A percentile compares a stretch with the other conserved stretches of the same genome.
phyloP scores from a whole-genome alignment of 495 filamentous ascomycete species.

The Aspergillus egyptiacus region DNA sequence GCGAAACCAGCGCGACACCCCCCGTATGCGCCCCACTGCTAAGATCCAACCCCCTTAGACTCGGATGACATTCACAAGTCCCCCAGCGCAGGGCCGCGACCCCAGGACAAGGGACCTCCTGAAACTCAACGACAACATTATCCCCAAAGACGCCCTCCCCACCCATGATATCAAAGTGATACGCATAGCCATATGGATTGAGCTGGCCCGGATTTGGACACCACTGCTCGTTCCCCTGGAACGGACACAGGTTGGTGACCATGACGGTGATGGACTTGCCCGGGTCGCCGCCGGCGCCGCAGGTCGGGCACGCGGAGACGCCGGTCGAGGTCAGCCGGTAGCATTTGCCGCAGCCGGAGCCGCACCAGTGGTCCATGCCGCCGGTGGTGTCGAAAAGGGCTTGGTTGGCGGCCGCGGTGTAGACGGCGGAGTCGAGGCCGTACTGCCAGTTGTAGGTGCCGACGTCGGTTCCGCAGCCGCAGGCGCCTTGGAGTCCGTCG shows the following conservation, averaged over 20 bases:
- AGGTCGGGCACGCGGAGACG: neutral
- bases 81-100: neutral
- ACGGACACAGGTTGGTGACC: constrained; percentile 14
- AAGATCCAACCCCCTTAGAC: neutral
- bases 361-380: constrained; percentile 6
- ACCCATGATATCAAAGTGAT: constrained; percentile 14
- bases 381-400: constrained; percentile 4
- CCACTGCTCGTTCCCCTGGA: constrained; percentile 7
- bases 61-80: constrained; percentile 9
- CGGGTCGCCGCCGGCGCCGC: constrained; percentile 2
- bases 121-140: constrained; percentile 13
- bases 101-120: constrained; percentile 1
- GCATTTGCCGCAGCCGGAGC: constrained; percentile 11
- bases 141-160: constrained; percentile 2
- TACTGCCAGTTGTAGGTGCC: constrained; percentile 9
- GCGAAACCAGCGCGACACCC: neutral
- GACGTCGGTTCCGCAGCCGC: constrained; percentile 3
- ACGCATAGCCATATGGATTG: constrained; percentile 4
- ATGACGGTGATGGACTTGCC: constrained; percentile 10
- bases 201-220: constrained; percentile 4
- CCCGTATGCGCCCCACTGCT: neutral
- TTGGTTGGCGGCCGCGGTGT: constrained; percentile 8
- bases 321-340: constrained; percentile 7
- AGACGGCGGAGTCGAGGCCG: neutral
- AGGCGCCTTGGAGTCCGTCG: constrained; percentile 12